A percentile compares a stretch with the other conserved stretches of the same genome.
Conservation (phyloP, 805 yeast genomes). For the Metschnikowia bowlesiae region DNA sequence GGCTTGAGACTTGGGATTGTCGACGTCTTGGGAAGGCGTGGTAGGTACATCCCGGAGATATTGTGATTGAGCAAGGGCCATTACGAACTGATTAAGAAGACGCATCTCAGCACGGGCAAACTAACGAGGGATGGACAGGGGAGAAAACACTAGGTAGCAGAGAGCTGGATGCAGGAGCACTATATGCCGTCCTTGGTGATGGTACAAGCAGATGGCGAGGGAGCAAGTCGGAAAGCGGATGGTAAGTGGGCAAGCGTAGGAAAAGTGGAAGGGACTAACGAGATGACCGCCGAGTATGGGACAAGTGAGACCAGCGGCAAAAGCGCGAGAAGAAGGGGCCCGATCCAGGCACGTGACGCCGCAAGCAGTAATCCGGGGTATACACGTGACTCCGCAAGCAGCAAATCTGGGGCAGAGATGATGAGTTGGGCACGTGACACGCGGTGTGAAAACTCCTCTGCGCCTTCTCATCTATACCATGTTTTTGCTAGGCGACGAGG, state of each 20-base stretch:
- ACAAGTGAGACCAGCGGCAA: no score
- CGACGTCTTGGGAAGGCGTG: not conserved
- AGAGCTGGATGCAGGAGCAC: not conserved
- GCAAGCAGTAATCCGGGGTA: not conserved
- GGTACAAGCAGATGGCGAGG: no score
- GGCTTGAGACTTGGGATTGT: not conserved
- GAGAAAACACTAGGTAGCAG: not conserved
- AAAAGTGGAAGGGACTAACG: no score
- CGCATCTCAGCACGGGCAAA: not conserved
- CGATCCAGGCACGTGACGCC: no score
- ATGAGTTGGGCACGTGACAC: conserved; percentile 2
- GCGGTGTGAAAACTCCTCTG: not conserved
- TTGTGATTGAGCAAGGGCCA: not conserved
- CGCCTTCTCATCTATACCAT: conserved; percentile 6
- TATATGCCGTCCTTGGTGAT: no score
- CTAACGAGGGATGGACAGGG: not conserved
- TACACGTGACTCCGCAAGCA: not conserved
- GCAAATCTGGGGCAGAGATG: not conserved
- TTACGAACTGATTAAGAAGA: not conserved
- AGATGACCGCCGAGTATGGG: no score
- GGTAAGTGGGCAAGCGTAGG: no score
- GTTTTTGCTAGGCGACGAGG: conserved; percentile 17
- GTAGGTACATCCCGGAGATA: not conserved
- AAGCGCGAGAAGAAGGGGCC: no score
- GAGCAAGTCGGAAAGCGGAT: no score